Percentiles rank a stretch among this genome's conserved stretches.
Conservation (phyloP, 1,139 yeast species). For the Suhomyces terraborum region DNA sequence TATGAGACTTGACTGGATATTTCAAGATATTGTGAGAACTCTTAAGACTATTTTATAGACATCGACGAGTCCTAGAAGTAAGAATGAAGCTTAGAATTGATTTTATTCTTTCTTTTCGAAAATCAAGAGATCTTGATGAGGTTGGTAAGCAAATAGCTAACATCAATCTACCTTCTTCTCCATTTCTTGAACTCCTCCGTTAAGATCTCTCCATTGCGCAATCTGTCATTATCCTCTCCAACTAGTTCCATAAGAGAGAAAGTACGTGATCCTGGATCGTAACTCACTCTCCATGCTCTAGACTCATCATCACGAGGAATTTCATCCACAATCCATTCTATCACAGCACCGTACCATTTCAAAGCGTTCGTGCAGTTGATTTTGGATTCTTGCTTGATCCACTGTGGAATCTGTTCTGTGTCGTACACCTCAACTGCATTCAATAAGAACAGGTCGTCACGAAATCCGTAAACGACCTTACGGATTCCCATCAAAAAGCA, state of each 20-base stretch:
- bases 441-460: slow-evolving; percentile 69
- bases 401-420: slow-evolving; percentile 76
- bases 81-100: too few species aligned
- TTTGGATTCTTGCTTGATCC: slow-evolving; percentile 44
- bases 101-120: too few species aligned
- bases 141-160: too few species aligned
- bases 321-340: slow-evolving; percentile 69
- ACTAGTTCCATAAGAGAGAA: slow-evolving; percentile 33
- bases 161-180: slow-evolving; percentile 39
- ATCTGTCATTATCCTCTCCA: slow-evolving; percentile 28
- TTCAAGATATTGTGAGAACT: too few species aligned
- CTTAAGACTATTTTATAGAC: too few species aligned
- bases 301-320: slow-evolving; percentile 51
- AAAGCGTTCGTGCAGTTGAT: slow-evolving; percentile 74
- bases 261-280: slow-evolving; percentile 36
- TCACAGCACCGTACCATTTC: slow-evolving; percentile 81
- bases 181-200: slow-evolving; percentile 61
- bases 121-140: too few species aligned
- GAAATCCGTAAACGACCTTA: slow-evolving; percentile 77
- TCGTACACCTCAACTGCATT: slow-evolving; percentile 70
- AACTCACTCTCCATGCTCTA: slow-evolving; percentile 35
- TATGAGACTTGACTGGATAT: too few species aligned
- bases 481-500: slow-evolving; percentile 85
- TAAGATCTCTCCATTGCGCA: slow-evolving; percentile 45
- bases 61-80: too few species aligned